Evolutionary conservation across 2,329 filamentous ascomycete species (phyloP).

Genomic region (Fusarium tricinctum): DNA sequence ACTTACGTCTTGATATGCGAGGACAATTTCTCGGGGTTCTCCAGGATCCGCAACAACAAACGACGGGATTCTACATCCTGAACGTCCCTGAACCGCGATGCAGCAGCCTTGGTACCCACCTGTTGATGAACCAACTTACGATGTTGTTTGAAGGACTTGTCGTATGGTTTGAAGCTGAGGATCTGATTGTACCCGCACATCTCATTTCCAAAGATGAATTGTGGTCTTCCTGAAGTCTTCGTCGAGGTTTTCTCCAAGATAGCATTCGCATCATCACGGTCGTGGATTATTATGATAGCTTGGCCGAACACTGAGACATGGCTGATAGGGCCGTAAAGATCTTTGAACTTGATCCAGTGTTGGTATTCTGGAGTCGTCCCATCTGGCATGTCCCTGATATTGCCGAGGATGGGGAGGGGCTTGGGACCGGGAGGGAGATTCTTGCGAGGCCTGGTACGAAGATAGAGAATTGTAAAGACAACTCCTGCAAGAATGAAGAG

Average conservation of each 20-base stretch:
- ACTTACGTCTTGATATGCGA: conserved; percentile 4
- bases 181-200: conserved; percentile 18
- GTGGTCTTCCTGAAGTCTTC: conserved; percentile 50
- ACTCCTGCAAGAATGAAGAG: fast-evolving
- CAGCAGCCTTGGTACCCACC: not conserved
- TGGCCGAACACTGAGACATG: conserved; percentile 57
- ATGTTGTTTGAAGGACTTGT: not conserved
- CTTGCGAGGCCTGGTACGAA: not conserved
- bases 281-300: conserved; percentile 53
- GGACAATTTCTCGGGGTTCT: not conserved
- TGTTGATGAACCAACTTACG: conserved; percentile 13
- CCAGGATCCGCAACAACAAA: not conserved
- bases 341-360: conserved; percentile 58
- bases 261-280: not conserved
- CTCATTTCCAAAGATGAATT: conserved; percentile 10
- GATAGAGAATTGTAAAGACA: not conserved
- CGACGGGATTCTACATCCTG: conserved; percentile 7
- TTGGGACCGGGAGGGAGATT: conserved; percentile 63
- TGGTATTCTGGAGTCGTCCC: conserved; percentile 51
- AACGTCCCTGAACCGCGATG: not conserved
- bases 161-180: not conserved
- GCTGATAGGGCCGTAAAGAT: conserved; percentile 54
- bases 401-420: conserved; percentile 62
- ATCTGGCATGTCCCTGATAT: conserved; percentile 62
- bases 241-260: conserved; percentile 51